Base-by-base conservation (phyloP, 345 rosid genomes). In the Brassica juncea region DNA sequence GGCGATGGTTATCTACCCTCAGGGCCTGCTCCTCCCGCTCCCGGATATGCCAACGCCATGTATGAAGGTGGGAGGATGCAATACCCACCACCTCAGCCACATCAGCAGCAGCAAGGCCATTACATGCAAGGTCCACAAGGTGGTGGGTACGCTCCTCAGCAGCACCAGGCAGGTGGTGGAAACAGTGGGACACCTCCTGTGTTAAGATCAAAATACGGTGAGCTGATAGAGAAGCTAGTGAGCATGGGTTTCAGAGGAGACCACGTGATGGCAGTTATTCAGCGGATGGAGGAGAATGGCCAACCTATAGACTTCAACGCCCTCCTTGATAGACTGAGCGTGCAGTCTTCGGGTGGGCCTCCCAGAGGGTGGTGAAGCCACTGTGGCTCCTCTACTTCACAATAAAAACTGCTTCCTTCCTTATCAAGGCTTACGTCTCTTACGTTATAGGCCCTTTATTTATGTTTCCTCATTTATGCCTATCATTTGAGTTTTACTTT, bases 221-320 rank as follows among this genome's bases (percentile, higher is more conserved):
- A 96, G 42, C 71, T 96, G 87, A 86, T 93, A 11, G 99, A 96
- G 77, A 96, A 93, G 83, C 74, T 93, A 80, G 85, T 84, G 78
- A 87, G 81, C 87, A 96, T 96, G 99, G 99, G 98, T 49, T 93
- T 87, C 85, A 87, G 99, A 82, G 93, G 87, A 8, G 99, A 96
- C 70, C 91, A 81, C 78, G 93, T 85, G 28, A 85, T 80, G 4
- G 78, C 80, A 2, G 97, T 92, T 82, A 96, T 96, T 69, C 98
- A 96, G 80, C 70, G 95, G 87, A 89, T 93, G 97, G 98, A 93
- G 78, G 98, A 96, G 74, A 90, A 85, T 15, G 98, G 98, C 1
- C 97, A 89, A 86, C 84, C 92, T 2, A 90, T 96, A 73, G 97
- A 96, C 81, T 93, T 89, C 49, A 93, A 93, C 73, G 77, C 90